Conservation (phyloP, 1,284 basidiomycete species). For the Apiotrichum mycotoxinovorans region DNA sequence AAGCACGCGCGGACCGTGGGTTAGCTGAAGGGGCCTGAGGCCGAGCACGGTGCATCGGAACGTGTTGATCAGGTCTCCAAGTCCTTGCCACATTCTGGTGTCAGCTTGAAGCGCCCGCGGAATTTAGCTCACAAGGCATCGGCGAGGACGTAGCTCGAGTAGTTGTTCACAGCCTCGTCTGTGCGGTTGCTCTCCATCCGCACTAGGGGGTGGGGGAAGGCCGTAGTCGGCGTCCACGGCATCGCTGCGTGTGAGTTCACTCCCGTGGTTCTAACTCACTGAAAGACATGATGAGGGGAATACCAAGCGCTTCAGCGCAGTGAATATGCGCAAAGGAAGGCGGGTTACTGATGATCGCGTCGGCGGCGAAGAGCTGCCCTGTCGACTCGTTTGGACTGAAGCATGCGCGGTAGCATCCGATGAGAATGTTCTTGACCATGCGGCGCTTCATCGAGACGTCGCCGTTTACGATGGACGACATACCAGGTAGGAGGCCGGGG, state of each 20-base stretch:
- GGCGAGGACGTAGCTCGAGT: slow-evolving; percentile 58
- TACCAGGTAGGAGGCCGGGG: slow-evolving; percentile 41
- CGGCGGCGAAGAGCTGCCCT: slow-evolving; percentile 56
- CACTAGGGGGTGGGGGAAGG: slow-evolving; percentile 64
- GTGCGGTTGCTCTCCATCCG: slow-evolving; percentile 58
- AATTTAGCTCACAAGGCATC: slow-evolving; percentile 51
- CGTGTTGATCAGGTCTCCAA: slow-evolving; percentile 61
- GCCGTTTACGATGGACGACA: slow-evolving; percentile 36
- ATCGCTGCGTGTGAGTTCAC: slow-evolving; percentile 53
- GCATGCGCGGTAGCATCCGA: slow-evolving; percentile 60
- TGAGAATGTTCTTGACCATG: slow-evolving; percentile 54
- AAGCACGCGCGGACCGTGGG: slow-evolving; percentile 57
- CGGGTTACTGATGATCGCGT: slow-evolving; percentile 64
- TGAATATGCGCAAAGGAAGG: slow-evolving; percentile 64
- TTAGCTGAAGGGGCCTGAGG: slow-evolving; percentile 54
- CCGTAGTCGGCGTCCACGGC: slow-evolving; percentile 64
- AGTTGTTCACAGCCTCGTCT: slow-evolving; percentile 56
- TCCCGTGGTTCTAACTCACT: not conserved
- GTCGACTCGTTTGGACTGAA: slow-evolving; percentile 54
- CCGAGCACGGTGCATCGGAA: slow-evolving; percentile 58
- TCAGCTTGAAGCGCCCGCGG: not conserved
- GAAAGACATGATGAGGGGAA: slow-evolving; percentile 57
- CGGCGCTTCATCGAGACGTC: slow-evolving; percentile 42
- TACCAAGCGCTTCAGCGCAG: slow-evolving; percentile 62
- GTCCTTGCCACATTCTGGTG: slow-evolving; percentile 43